Percentiles rank a stretch among this genome's conserved stretches.
Conservation (phyloP, 2,329 filamentous ascomycete genomes). For the Neopestalotiopsis sp. region DNA sequence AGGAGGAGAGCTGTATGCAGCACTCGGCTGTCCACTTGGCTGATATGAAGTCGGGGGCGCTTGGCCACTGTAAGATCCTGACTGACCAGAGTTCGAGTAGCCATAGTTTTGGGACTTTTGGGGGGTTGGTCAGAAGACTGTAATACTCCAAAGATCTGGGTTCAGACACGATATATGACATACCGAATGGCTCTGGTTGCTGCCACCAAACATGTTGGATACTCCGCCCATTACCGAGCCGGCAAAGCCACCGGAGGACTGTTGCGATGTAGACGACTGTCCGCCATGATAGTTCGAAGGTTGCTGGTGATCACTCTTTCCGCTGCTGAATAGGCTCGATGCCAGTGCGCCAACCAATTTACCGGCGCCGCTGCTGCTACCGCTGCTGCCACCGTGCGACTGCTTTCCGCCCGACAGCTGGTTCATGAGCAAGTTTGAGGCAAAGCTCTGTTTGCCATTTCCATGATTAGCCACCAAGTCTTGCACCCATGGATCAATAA, state of each 20-base stretch:
- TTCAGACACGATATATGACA: slow-evolving; percentile 25
- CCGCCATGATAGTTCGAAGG: slow-evolving; percentile 55
- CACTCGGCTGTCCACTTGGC: slow-evolving; percentile 35
- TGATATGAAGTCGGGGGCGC: slow-evolving; percentile 69
- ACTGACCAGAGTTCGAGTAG: slow-evolving; percentile 61
- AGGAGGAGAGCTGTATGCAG: slow-evolving; percentile 35
- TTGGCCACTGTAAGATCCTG: slow-evolving; percentile 64
- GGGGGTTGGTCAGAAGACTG: slow-evolving; percentile 25
- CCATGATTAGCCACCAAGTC: slow-evolving; percentile 24
- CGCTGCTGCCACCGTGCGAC: slow-evolving; percentile 19
- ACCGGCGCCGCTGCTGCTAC: slow-evolving; percentile 42
- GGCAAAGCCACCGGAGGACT: slow-evolving; percentile 53
- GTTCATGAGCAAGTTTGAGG: slow-evolving; percentile 60
- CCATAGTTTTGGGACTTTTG: slow-evolving; percentile 62
- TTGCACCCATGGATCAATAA: neutral
- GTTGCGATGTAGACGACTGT: slow-evolving; percentile 43
- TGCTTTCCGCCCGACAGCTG: slow-evolving; percentile 49
- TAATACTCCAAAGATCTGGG: neutral
- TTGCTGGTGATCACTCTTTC: slow-evolving; percentile 49
- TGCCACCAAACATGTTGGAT: slow-evolving; percentile 56
- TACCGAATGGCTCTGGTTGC: slow-evolving; percentile 44
- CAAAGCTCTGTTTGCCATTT: slow-evolving; percentile 53
- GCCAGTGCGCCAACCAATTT: slow-evolving; percentile 63
- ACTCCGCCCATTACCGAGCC: slow-evolving; percentile 61
- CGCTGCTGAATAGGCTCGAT: slow-evolving; percentile 55